A percentile compares a stretch with the other conserved stretches of the same genome.
Evolutionary conservation across 192 early-diverging fungal genomes (phyloP).

Genomic region (Umbelopsis sp.): DNA sequence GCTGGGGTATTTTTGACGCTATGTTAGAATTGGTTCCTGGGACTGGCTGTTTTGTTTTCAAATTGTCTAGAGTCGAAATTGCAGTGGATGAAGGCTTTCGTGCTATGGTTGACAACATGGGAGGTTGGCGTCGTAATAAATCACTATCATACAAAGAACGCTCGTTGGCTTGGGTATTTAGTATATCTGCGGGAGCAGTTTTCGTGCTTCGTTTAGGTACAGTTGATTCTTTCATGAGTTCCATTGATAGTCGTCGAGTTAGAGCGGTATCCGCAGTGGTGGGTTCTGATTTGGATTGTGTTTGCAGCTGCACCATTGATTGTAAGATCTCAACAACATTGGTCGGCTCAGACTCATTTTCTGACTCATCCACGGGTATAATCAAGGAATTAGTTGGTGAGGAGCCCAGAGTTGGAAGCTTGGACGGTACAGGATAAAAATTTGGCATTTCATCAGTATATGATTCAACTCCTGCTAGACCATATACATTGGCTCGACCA

Average conservation of each 20-base stretch:
- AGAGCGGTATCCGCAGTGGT: background rate
- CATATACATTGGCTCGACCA: slow-evolving; percentile 14
- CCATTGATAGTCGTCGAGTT: slow-evolving; percentile 31
- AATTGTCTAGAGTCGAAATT: background rate
- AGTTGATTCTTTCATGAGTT: slow-evolving; percentile 36
- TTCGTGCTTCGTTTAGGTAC: background rate
- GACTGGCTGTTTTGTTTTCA: background rate
- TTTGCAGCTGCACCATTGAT: slow-evolving; percentile 7
- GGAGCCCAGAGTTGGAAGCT: slow-evolving; percentile 48
- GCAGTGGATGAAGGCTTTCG: background rate
- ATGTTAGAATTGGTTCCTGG: background rate
- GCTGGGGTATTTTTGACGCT: slow-evolving; percentile 12
- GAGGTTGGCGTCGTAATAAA: slow-evolving; percentile 5
- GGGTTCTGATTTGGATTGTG: background rate
- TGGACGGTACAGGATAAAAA: slow-evolving; percentile 27
- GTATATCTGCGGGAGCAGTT: background rate
- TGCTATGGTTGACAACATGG: background rate
- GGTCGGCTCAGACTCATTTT: background rate
- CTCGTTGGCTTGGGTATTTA: slow-evolving; percentile 5
- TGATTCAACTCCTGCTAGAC: slow-evolving; percentile 8
- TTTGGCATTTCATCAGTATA: slow-evolving; percentile 27
- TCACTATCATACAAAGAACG: background rate
- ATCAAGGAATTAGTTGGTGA: slow-evolving; percentile 40
- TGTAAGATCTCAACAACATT: slow-evolving; percentile 10
- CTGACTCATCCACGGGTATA: background rate